These are phyloP conservation scores for Annona cherimola DNA, from an alignment of 164 flowering plant genomes.

Conservation along the genomic window DNA sequence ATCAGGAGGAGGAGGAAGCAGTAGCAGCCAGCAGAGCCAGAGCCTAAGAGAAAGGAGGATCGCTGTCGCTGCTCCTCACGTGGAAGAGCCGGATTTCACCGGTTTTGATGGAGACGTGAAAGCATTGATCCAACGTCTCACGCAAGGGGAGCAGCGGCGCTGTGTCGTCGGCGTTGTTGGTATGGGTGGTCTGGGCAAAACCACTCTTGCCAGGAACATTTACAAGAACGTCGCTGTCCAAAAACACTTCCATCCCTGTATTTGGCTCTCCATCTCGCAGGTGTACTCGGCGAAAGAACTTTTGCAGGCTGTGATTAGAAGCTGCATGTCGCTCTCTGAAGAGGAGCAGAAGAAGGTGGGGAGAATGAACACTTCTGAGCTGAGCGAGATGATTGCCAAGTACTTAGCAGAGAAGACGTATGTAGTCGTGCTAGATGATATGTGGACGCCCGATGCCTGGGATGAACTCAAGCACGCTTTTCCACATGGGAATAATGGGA, in stretches of 20 bases:
- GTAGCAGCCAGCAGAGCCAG: background rate
- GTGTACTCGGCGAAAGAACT: background rate
- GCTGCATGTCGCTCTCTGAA: background rate
- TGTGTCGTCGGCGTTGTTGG: slow-evolving; percentile 18
- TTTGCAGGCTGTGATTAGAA: background rate
- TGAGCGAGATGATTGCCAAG: background rate
- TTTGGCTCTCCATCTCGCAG: slow-evolving; percentile 13
- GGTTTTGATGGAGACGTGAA: slow-evolving; percentile 1
- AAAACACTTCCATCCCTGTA: slow-evolving; percentile 13
- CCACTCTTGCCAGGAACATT: slow-evolving; percentile 26
- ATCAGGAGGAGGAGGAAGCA: background rate
- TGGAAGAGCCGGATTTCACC: background rate
- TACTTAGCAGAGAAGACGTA: background rate
- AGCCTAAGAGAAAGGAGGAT: background rate
- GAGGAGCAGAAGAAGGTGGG: background rate
- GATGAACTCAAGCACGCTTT: background rate
- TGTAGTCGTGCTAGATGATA: background rate
- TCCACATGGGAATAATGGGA: background rate
- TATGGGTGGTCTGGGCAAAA: slow-evolving; percentile 15
- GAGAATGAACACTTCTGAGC: background rate
- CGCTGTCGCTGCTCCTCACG: background rate
- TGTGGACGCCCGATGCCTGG: background rate
- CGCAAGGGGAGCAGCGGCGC: background rate
- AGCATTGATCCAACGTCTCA: background rate
- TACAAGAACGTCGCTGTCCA: slow-evolving; percentile 8